Percentiles rank a stretch among this genome's conserved stretches.
Evolutionary conservation across 768 basidiomycete species (phyloP).

Genomic region (Boletus huronensis): DNA sequence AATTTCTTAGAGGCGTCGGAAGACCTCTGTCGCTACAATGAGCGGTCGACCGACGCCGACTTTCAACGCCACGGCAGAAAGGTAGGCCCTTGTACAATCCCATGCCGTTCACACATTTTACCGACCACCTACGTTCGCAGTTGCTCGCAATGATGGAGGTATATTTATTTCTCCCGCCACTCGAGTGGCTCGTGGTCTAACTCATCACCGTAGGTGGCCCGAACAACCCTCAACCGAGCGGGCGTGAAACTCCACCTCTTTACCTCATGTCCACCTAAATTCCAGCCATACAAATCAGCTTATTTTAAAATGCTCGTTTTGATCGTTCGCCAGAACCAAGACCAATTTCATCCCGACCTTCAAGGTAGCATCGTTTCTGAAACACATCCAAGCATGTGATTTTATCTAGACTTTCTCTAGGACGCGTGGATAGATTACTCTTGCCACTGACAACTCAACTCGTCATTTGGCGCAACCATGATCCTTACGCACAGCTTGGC

Average conservation of each 20-base stretch:
- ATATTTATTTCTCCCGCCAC: constrained; percentile 19
- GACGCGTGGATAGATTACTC: constrained; percentile 32
- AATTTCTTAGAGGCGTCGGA: constrained; percentile 30
- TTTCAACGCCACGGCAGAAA: constrained; percentile 28
- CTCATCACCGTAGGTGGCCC: constrained; percentile 38
- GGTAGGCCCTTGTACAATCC: constrained; percentile 7
- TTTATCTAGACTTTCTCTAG: constrained; percentile 14
- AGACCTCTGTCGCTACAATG: constrained; percentile 20
- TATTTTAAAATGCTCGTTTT: constrained; percentile 49
- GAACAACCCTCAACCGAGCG: constrained; percentile 41
- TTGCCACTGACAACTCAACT: constrained; percentile 32
- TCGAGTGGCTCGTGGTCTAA: background rate
- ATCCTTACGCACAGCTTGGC: constrained; percentile 34
- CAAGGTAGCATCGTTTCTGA: constrained; percentile 18
- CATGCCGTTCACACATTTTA: background rate
- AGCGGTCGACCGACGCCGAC: constrained; percentile 17
- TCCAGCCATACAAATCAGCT: constrained; percentile 42
- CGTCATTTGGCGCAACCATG: constrained; percentile 26
- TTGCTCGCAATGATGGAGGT: constrained; percentile 53
- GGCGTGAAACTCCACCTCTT: constrained; percentile 46
- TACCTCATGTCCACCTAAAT: constrained; percentile 40
- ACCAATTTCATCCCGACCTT: constrained; percentile 25
- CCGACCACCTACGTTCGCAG: constrained; percentile 28
- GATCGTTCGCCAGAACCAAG: constrained; percentile 34
- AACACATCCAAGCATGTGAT: background rate